Evolutionary conservation across 2,329 filamentous ascomycete species (phyloP), one percentile per base, ranked within the genome.

Genomic region (Fusarium agapanthi): DNA sequence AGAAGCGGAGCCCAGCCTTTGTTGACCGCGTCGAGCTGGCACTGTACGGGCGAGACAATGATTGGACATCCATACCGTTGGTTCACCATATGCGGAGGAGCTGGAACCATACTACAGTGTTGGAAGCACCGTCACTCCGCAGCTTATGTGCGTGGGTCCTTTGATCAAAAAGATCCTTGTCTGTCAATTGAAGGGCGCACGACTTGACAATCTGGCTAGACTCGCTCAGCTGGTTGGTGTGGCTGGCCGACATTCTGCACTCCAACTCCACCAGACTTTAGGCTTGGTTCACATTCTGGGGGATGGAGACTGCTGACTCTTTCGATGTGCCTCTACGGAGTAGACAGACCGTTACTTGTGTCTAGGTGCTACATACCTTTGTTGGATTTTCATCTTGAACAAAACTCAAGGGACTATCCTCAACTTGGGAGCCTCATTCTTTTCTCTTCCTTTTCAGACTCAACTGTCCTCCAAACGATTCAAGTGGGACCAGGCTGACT

Each of bases 111-210:
- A 24, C 16, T 56, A 77, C 75, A 75, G 75, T 77, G 71, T 30
- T 28, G 35, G 28, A 35, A 57, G 44, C 66, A 75, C 73, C 10
- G 63, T 66, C 40, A 43, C 43, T 40, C 60, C 50, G 34, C 38
- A 58, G 53, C 57, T 50, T 69, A 69, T 65, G 64, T 62, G 58
- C 51, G 51, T 65, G 47, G 66, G 59, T 63, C 72, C 35, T 35
- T 60, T 68, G 56, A 67, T 65, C 63, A 53, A 68, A 72, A 58
- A 40, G 65, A 74, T 72, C 67, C 68, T 62, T 67, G 67, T 73
- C 71, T 78, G 76, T 78, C 76, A 78, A 78, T 65, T 69, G 76
- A 78, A 78, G 76, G 76, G 76, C 76, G 76, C 72, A 69, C 61
- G 48, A 65, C 56, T 73, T 71, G 76, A 77, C 75, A 77, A 75